Evolutionary conservation across 108 stramenopile genomes (phyloP).

Genomic region (Licmophora abbreviata): DNA sequence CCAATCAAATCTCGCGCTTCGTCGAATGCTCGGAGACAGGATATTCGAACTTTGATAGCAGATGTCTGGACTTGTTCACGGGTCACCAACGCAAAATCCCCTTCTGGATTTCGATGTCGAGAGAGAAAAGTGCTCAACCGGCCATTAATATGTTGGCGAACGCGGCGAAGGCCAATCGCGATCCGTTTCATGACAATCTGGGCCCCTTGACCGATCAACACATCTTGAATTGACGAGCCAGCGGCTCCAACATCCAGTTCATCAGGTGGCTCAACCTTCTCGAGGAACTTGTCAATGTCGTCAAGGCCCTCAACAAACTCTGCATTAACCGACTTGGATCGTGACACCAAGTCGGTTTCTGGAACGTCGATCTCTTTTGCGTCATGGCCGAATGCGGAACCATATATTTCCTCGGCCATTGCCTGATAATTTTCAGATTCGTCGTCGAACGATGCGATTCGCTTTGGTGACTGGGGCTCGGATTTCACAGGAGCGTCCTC

Average conservation of each 20-base stretch:
- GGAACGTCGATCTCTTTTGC: too few species aligned
- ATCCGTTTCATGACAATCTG: slow-evolving; percentile 49
- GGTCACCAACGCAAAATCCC: background rate
- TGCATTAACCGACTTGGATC: slow-evolving; percentile 29
- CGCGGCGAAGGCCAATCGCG: background rate
- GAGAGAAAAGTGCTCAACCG: background rate
- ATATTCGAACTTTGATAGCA: too few species aligned
- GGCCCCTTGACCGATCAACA: slow-evolving; percentile 51
- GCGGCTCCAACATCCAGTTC: slow-evolving; percentile 79
- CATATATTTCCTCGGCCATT: too few species aligned
- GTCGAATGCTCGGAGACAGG: too few species aligned
- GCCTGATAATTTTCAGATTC: too few species aligned
- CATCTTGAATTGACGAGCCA: slow-evolving; percentile 76
- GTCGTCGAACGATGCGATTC: too few species aligned
- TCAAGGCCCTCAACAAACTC: slow-evolving; percentile 80
- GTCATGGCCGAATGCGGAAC: too few species aligned
- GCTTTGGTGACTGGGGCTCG: too few species aligned
- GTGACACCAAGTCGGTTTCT: too few species aligned
- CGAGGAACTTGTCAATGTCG: slow-evolving; percentile 77
- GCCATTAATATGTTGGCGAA: background rate
- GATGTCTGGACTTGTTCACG: too few species aligned
- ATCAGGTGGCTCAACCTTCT: slow-evolving; percentile 70
- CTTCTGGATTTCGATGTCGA: background rate
- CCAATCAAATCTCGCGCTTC: too few species aligned
- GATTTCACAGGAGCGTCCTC: too few species aligned